Base-by-base conservation (phyloP, 306 rosid species). In the Quercus robur region DNA sequence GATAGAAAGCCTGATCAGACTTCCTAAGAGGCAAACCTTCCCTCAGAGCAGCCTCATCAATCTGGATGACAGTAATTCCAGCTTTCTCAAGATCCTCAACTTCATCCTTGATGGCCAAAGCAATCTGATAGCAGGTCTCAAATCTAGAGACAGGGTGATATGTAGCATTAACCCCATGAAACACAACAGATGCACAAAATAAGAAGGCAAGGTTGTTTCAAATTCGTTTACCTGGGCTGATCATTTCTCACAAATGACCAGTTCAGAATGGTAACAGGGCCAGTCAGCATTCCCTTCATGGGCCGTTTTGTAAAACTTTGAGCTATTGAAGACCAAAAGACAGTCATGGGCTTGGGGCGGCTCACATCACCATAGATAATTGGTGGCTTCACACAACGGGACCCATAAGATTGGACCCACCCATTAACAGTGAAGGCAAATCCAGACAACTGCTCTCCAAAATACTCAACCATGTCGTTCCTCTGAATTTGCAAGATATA, bases 281-380 rank as follows among this genome's bases (percentile, higher is more conserved):
- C 97, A 0, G 97, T 93, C 75, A 91, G 93, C 97, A 91, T 93
- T 84, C 98, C 98, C 86, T 93, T 93, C 97, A 93, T 93, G 6
- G 97, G 97, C 26, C 97, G 91, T 44, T 87, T 85, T 12, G 97
- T 94, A 83, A 90, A 77, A 84, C 94, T 85, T 85, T 94, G 99
- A 71, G 97, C 99, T 20, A 74, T 20, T 0, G 97, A 86, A 73
- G 97, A 94, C 99, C 97, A 94, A 87, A 90, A 91, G 79, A 94
- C 97, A 31, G 98, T 93, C 98, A 93, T 93, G 70, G 98, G 85
- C 62, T 91, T 90, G 63, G 98, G 94, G 30, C 98, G 94, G 86
- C 97, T 91, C 86, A 93, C 98, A 58, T 91, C 98, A 83, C 98
- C 98, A 58, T 85, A 93, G 85, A 91, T 91, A 82, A 91, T 90